Conservation (phyloP, 2,329 filamentous ascomycete species). For the Rhinocladiella similis region DNA sequence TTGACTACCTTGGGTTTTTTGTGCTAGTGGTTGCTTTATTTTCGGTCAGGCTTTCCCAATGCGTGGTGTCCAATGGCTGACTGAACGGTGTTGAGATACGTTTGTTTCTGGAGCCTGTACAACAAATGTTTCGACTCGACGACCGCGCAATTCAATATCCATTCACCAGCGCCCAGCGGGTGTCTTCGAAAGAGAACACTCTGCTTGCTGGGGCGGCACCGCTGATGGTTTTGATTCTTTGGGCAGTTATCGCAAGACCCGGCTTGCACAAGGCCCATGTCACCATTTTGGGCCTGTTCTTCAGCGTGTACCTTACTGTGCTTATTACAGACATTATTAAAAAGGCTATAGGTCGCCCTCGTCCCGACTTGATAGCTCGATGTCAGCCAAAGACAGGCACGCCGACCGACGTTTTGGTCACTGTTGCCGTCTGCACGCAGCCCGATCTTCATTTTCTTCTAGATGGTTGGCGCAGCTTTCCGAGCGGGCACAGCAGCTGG, state of each 20-base stretch:
- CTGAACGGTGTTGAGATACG: slow-evolving; percentile 60
- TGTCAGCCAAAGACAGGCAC: slow-evolving; percentile 70
- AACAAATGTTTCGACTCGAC: slow-evolving; percentile 88
- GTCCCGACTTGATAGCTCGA: slow-evolving; percentile 81
- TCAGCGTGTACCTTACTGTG: slow-evolving; percentile 71
- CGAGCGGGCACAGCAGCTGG: slow-evolving; percentile 63
- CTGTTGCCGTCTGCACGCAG: slow-evolving; percentile 46
- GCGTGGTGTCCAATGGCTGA: slow-evolving; percentile 4
- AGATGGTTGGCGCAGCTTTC: slow-evolving; percentile 66
- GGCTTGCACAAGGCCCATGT: slow-evolving; percentile 79
- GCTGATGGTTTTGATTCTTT: slow-evolving; percentile 63
- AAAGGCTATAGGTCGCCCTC: slow-evolving; percentile 77
- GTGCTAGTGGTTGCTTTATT: slow-evolving; percentile 69
- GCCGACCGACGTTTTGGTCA: slow-evolving; percentile 54
- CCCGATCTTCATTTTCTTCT: slow-evolving; percentile 58
- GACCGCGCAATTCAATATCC: slow-evolving; percentile 83
- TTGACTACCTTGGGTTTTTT: slow-evolving; percentile 79
- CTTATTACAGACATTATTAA: slow-evolving; percentile 90
- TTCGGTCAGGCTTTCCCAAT: slow-evolving; percentile 2
- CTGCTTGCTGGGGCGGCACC: slow-evolving; percentile 76
- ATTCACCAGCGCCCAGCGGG: slow-evolving; percentile 78
- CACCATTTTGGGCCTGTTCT: slow-evolving; percentile 75
- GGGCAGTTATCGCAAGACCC: slow-evolving; percentile 63
- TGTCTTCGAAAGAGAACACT: slow-evolving; percentile 70
- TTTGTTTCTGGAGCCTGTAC: slow-evolving; percentile 77